Evolutionary conservation across 139 green algal genomes (phyloP).

Genomic region (Chlamydomonas sp.): DNA sequence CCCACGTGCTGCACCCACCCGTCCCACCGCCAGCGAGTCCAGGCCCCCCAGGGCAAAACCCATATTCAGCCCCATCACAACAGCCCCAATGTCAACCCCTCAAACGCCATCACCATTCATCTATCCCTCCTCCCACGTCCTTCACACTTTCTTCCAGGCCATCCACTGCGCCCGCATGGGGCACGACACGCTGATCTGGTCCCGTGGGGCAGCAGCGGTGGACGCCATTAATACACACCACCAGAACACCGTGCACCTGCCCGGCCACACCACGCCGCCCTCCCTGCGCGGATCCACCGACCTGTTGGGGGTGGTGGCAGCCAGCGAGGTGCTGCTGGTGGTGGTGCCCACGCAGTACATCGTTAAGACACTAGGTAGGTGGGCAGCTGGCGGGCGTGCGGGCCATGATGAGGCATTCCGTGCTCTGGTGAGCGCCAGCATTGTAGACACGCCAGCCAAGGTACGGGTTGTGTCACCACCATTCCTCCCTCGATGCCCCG

Average conservation of each 20-base stretch:
- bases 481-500: background rate
- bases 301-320: conserved; percentile 50
- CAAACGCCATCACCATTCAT: background rate
- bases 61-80: too few species aligned
- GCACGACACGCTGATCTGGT: conserved; percentile 76
- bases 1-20: too few species aligned
- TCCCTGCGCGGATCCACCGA: conserved; percentile 60
- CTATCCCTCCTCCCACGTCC: background rate
- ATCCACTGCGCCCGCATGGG: conserved; percentile 73
- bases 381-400: background rate
- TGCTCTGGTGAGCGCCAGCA: too few species aligned
- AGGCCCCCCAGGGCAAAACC: too few species aligned
- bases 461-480: background rate
- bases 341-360: conserved; percentile 88
- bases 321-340: conserved; percentile 79
- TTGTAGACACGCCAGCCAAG: background rate
- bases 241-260: conserved; percentile 74
- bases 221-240: conserved; percentile 67
- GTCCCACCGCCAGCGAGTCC: too few species aligned
- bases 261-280: conserved; percentile 61
- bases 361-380: conserved; percentile 61
- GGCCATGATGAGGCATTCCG: too few species aligned
- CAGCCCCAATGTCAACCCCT: background rate
- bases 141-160: background rate
- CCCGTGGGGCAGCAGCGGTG: conserved; percentile 64